These are phyloP conservation scores for Cladophialophora bantiana DNA, from an alignment of 2,329 filamentous ascomycete species.

Conservation along the genomic window DNA sequence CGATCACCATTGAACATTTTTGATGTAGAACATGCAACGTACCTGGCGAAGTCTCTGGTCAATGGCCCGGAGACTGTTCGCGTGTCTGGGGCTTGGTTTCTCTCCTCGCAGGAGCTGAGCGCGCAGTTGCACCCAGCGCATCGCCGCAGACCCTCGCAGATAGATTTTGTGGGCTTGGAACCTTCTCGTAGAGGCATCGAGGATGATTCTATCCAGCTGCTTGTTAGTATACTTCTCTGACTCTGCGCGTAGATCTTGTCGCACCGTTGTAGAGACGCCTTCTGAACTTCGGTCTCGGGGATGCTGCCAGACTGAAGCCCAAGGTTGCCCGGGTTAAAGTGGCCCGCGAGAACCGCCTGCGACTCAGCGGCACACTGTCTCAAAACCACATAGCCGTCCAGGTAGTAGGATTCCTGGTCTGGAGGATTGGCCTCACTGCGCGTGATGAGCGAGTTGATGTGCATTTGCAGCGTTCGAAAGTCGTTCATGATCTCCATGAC, in stretches of 20 bases:
- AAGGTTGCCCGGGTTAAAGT: constrained; percentile 57
- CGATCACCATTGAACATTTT: constrained; percentile 10
- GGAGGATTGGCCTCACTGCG: constrained; percentile 60
- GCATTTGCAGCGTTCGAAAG: constrained; percentile 66
- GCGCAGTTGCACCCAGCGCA: constrained; percentile 65
- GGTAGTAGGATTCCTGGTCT: constrained; percentile 61
- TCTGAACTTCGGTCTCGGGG: constrained; percentile 61
- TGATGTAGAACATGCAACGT: constrained; percentile 38
- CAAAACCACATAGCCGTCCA: constrained; percentile 65
- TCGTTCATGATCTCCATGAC: constrained; percentile 70
- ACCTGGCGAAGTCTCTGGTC: constrained; percentile 59
- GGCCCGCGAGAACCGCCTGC: constrained; percentile 60
- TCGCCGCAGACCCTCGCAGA: constrained; percentile 63
- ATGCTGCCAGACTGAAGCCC: constrained; percentile 40
- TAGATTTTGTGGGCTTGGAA: constrained; percentile 69
- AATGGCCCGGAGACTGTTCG: constrained; percentile 56
- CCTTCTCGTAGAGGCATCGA: constrained; percentile 65
- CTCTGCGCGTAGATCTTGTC: constrained; percentile 27
- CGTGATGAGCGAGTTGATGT: constrained; percentile 54
- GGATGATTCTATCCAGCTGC: constrained; percentile 59
- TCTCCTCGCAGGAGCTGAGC: constrained; percentile 60
- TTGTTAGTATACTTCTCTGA: constrained; percentile 31
- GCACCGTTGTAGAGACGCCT: constrained; percentile 64
- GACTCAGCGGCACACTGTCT: constrained; percentile 64
- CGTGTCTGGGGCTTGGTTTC: constrained; percentile 56